Percentiles rank a stretch among this genome's conserved stretches.
Evolutionary conservation across 768 basidiomycete genomes (phyloP).

Genomic region (Macrolepiota albuminosa): DNA sequence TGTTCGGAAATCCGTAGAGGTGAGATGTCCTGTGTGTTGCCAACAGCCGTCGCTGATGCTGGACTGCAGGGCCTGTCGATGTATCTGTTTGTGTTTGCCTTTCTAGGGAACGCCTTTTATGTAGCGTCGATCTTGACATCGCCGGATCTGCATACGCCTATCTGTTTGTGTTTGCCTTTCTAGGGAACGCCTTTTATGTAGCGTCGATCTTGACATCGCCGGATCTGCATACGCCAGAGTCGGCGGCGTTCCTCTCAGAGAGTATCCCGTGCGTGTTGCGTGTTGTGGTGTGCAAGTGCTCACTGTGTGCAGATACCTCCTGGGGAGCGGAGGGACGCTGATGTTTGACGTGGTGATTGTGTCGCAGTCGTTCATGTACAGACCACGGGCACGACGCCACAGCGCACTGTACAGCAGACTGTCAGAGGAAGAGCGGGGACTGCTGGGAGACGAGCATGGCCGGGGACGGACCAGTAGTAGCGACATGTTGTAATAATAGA

Average conservation of each 20-base stretch:
- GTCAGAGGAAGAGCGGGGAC: slow-evolving; percentile 46
- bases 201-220: slow-evolving; percentile 83
- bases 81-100: slow-evolving; percentile 90
- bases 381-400: slow-evolving; percentile 39
- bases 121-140: slow-evolving; percentile 86
- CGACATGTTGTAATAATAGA: slow-evolving; percentile 5
- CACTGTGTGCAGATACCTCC: slow-evolving; percentile 55
- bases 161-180: slow-evolving; percentile 89
- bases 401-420: slow-evolving; percentile 20
- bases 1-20: slow-evolving; percentile 86
- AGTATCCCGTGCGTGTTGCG: slow-evolving; percentile 69
- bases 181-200: slow-evolving; percentile 93
- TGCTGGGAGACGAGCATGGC: slow-evolving; percentile 24
- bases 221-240: slow-evolving; percentile 47
- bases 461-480: not conserved
- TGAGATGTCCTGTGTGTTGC: slow-evolving; percentile 17
- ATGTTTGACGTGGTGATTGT: slow-evolving; percentile 93
- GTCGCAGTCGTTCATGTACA: slow-evolving; percentile 78
- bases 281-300: not conserved
- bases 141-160: slow-evolving; percentile 59
- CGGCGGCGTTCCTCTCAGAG: slow-evolving; percentile 68
- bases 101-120: slow-evolving; percentile 91
- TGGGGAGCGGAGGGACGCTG: slow-evolving; percentile 91
- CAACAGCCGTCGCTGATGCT: not conserved
- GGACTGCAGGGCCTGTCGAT: slow-evolving; percentile 78